Base-by-base conservation (phyloP, 164 flowering plant genomes). In the Chimonanthus salicifolius region DNA sequence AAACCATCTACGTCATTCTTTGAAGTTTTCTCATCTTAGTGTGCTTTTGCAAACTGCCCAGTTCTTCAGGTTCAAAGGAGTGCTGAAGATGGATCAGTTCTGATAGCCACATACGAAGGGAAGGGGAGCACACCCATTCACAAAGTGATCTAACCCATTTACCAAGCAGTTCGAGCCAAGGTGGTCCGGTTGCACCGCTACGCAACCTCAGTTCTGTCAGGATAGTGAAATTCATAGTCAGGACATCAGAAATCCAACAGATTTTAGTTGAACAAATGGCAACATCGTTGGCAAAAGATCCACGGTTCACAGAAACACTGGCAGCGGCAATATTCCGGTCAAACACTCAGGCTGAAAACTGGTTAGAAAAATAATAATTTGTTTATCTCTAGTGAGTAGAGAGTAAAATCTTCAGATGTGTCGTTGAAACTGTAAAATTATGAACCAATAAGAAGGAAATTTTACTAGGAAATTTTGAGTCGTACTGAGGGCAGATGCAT, bases 41-140 rank as follows among this genome's bases (percentile, higher is more conserved):
- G 48, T 3, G 33, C 7, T 7, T 58, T 33, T 21, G 8, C 7
- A 9, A 4, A 43, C 10, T 78, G 43, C 54, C 45, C 44, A 43
- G 11, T 46, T 76, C 15, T 43, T 6, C 54, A 88, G 89, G 89
- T 86, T 20, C 91, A 86, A 70, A 79, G 87, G 76, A 76, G 82
- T 48, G 21, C 69, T 11, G 84, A 82, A 46, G 89, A 87, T 67
- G 46, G 62, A 7, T 75, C 85, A 0, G 4, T 86, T 20, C 44
- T 86, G 2, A 73, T 85, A 2, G 90, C 87, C 49, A 87, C 84
- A 1, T 87, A 87, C 47, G 90, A 87, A 68, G 64, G 64, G 21
- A 33, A 33, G 90, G 90, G 58, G 82, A 85, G 67, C 90, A 87
- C 80, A 86, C 74, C 73, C 90, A 87, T 44, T 82, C 81, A 4